Evolutionary conservation across 495 filamentous ascomycete species (phyloP), one percentile per base, ranked within the genome.

Genomic region (Amniculicola lignicola): DNA sequence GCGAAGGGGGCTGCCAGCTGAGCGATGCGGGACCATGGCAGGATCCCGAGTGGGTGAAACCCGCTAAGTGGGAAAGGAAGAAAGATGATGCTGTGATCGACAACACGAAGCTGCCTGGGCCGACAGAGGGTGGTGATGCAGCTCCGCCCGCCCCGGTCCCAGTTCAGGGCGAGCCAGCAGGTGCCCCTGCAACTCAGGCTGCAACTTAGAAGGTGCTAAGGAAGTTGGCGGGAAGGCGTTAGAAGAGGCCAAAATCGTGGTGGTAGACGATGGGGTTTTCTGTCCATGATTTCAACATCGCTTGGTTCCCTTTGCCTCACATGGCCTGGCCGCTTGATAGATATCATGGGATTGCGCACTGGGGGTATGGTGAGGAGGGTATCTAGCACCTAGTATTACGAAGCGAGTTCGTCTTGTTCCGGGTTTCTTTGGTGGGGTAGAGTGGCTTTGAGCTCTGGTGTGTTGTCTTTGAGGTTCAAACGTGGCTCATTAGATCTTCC

Each of bases 1-100:
- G 93, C 68, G 70, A 76, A 31, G 90, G 89, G 41, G 91, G 93
- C 29, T 98, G 93, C 73, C 74, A 78, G 69, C 68, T 96, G 53
- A 94, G 89, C 69, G 93, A 98, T 63, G 81, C 80, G 55, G 93
- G 93, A 40, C 93, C 93, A 39, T 98, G 93, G 93, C 81, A 86
- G 57, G 93, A 97, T 58, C 56, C 81, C 18, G 70, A 87, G 71
- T 92, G 86, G 87, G 82, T 75, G 37, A 67, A 68, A 51, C 53
- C 75, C 28, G 70, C 77, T 14, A 71, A 69, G 39, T 67, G 68
- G 63, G 67, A 64, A 42, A 62, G 60, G 28, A 54, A 62, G 54
- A 33, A 61, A 21, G 44, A 51, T 29, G 55, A 33, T 4, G 24
- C 24, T 14, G 23, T 29, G 19, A 61, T 64, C 31, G 57, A 64